These are phyloP conservation scores for Leishmania lainsoni DNA, from an alignment of 208 protist genomes.

Conservation along the genomic window DNA sequence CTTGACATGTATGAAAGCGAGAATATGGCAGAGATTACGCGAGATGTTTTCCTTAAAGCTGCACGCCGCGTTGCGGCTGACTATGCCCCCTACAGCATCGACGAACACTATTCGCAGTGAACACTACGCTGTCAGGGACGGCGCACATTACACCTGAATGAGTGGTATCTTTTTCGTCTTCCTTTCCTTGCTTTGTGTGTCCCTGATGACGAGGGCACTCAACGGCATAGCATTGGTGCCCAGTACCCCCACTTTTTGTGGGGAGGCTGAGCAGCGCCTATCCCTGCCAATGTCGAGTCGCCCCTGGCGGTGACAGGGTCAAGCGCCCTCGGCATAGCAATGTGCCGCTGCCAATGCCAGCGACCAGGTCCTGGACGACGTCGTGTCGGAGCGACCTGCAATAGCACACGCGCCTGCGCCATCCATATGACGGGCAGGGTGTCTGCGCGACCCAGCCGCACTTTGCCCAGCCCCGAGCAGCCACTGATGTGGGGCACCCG, in stretches of 20 bases:
- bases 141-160: neutral
- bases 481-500: neutral
- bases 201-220: neutral
- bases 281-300: neutral
- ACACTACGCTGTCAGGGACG: neutral
- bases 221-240: neutral
- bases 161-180: conserved; percentile 2
- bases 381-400: neutral
- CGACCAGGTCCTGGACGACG: neutral
- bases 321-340: neutral
- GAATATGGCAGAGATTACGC: conserved; percentile 39
- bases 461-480: neutral
- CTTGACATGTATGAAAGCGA: conserved; percentile 42
- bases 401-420: no score
- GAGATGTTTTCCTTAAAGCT: conserved; percentile 49
- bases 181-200: neutral
- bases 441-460: neutral
- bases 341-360: neutral
- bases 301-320: neutral
- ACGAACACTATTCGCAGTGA: neutral
- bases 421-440: no score
- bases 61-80: conserved; percentile 32
- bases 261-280: neutral
- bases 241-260: neutral
- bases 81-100: neutral